Base-by-base conservation (phyloP, 495 filamentous ascomycete species). In the Penicillium chermesinum region DNA sequence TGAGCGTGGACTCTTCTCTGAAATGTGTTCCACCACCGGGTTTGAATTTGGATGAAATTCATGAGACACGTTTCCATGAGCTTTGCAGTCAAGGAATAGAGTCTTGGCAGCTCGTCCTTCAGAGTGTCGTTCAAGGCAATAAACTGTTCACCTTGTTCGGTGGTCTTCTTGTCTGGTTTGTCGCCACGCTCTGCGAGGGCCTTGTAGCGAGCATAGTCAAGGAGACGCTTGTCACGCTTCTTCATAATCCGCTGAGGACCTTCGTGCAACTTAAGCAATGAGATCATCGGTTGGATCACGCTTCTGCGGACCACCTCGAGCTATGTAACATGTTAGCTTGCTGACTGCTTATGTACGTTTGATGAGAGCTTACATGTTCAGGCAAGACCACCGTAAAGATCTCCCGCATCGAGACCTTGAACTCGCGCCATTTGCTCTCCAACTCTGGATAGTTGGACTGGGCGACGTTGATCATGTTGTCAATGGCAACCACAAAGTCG, bases 361-460 rank as follows among this genome's bases (percentile, higher is more conserved):
- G 37, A 32, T 20, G 21, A 25, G 49, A 46, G 44, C 18, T 16
- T 38, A 16, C 16, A 78, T 98, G 93, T 57, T 91, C 88, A 30
- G 87, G 82, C 18, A 97, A 71, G 10, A 83, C 84, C 36, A 85
- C 77, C 18, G 78, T 83, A 51, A 85, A 79, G 44, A 97, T 83
- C 41, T 95, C 91, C 53, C 84, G 77, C 65, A 93, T 85, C 14
- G 83, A 82, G 48, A 85, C 77, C 47, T 86, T 89, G 62, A 91
- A 88, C 36, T 81, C 85, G 32, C 84, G 86, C 91, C 91, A 97
- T 63, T 90, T 93, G 66, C 81, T 85, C 67, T 96, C 91, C 33
- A 94, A 64, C 62, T 97, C 90, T 1, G 86, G 78, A 69, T 87
- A 81, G 27, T 73, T 81, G 12, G 87, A 77, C 14, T 69, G 75